Evolutionary conservation across 129 eudicot genomes (phyloP).

Genomic region (Ambrosia trifida): DNA sequence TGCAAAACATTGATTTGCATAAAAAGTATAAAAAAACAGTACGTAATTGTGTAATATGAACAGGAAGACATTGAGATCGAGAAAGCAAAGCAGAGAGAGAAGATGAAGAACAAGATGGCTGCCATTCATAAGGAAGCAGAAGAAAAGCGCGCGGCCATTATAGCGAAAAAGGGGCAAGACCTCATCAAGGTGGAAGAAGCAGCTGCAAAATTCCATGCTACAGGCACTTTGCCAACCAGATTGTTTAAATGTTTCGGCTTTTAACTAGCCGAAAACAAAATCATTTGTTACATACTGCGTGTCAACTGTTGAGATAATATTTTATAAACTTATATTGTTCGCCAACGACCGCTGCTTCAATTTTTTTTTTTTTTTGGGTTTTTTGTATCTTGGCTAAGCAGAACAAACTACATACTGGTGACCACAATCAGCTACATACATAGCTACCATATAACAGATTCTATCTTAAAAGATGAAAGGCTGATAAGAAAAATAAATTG

Average conservation of each 20-base stretch:
- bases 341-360: background rate
- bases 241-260: constrained; percentile 49
- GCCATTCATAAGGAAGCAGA: constrained; percentile 55
- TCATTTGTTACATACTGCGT: background rate
- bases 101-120: constrained; percentile 56
- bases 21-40: constrained; percentile 23
- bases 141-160: constrained; percentile 54
- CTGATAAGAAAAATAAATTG: too few relatives aligned
- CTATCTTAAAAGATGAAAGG: background rate
- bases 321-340: constrained; percentile 8
- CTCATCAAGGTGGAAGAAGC: constrained; percentile 51
- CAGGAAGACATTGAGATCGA: constrained; percentile 60
- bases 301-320: background rate
- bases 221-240: constrained; percentile 52
- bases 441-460: background rate
- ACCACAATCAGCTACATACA: constrained; percentile 39
- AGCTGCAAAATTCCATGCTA: constrained; percentile 61
- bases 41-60: constrained; percentile 17
- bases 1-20: background rate
- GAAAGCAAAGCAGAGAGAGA: constrained; percentile 53
- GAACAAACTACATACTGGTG: constrained; percentile 27
- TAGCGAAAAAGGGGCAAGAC: constrained; percentile 56
- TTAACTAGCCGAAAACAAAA: background rate
- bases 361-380: background rate
- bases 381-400: constrained; percentile 19